Conservation (phyloP, 2,329 filamentous ascomycete species). For the Cytospora piceae region DNA sequence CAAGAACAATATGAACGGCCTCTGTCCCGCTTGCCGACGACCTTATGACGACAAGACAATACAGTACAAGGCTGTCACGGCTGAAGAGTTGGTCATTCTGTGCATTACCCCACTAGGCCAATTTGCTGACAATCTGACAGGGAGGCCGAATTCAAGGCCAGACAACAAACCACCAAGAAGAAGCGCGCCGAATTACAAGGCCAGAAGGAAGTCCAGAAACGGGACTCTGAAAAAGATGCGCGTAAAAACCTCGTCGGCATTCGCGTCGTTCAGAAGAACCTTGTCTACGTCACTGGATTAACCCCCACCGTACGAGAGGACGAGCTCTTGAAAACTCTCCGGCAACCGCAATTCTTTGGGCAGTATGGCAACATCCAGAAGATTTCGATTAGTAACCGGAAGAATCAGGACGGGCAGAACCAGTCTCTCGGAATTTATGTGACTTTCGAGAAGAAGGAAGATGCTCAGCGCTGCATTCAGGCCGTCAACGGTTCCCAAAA, state of each 20-base stretch:
- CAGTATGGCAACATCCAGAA: slow-evolving; percentile 99
- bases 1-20: slow-evolving; percentile 94
- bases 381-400: slow-evolving; percentile 96
- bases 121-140: slow-evolving; percentile 48
- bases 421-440: slow-evolving; percentile 96
- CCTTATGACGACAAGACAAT: slow-evolving; percentile 97
- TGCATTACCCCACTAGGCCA: neutral
- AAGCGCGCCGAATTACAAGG: slow-evolving; percentile 80
- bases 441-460: slow-evolving; percentile 91
- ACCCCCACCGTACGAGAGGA: slow-evolving; percentile 92
- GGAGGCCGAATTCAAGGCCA: slow-evolving; percentile 74
- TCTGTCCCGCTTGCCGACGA: slow-evolving; percentile 95
- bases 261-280: slow-evolving; percentile 95
- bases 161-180: slow-evolving; percentile 88
- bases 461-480: slow-evolving; percentile 86
- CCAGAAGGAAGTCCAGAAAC: slow-evolving; percentile 94
- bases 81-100: slow-evolving; percentile 80
- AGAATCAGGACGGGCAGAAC: slow-evolving; percentile 73
- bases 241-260: slow-evolving; percentile 96
- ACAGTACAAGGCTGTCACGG: slow-evolving; percentile 92
- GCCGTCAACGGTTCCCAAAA: slow-evolving; percentile 93
- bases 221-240: slow-evolving; percentile 92
- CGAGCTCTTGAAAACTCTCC: slow-evolving; percentile 84
- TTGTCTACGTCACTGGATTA: slow-evolving; percentile 95
- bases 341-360: slow-evolving; percentile 92